Base-by-base conservation (phyloP, 148 eudicot species). In the Vaccinium myrtillus region DNA sequence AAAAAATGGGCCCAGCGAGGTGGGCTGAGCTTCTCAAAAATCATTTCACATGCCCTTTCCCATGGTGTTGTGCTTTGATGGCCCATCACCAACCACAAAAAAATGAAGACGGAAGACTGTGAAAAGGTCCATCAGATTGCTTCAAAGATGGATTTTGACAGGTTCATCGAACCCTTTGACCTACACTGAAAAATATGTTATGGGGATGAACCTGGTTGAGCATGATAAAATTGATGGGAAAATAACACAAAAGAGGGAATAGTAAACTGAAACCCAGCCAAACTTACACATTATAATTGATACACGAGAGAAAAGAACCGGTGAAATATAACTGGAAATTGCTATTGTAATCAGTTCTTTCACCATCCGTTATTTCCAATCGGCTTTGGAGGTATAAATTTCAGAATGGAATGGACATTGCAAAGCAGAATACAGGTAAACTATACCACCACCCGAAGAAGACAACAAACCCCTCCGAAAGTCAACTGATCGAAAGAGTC, bases 401-500 rank as follows among this genome's bases (percentile, higher is more conserved):
- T 30, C 18, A 27, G 8, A 70, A 30, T 70, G 75, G 43, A 39
- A 30, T 70, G 75, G 43, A 39, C 77, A 32, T 12, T 27, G 18
- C 74, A 55, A 55, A 61, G 4, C 14, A 56, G 25, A 25, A 51
- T 54, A 18, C 49, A 79, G 81, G n/a, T 18, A 16, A 25, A 14
- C 8, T 0, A 25, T 30, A 32, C 56, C 13, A 23, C 49, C 25
- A 23, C 43, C 1, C 3, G 3, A 50, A 21, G 10, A 1, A 21
- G 10, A 1, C 3, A 7, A 3, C 11, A 77, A 32, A 78, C 19
- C 51, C 36, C 43, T 9, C 27, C 12, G 15, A 67, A n/a, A 32
- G 84, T 54, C 84, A 71, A 71, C 59, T 63, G 46, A 49, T 53
- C 50, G 25, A 69, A 51, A 18, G 79, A 48, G 76, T 69, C 48